Evolutionary conservation across 805 yeast species (phyloP).

Genomic region (Komagataella phaffii): DNA sequence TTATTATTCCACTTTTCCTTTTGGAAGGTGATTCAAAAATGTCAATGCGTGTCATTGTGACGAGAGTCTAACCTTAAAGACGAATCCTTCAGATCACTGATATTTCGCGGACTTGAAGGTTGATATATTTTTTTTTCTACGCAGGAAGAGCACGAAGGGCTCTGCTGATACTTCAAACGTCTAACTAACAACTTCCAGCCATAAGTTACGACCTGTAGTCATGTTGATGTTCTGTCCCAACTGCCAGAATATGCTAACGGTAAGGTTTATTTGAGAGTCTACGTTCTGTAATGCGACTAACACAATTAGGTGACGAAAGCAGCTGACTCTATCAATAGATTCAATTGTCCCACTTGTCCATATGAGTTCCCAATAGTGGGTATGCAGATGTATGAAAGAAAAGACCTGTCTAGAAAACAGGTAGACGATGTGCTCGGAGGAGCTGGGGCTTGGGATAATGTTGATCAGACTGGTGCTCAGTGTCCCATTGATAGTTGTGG

Average conservation of each 20-base stretch:
- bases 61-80: not conserved
- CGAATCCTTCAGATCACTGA: not conserved
- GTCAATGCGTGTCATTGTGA: not conserved
- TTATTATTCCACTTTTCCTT: conserved; percentile 1
- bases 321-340: conserved; percentile 42
- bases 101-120: not conserved
- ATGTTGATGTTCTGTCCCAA: conserved; percentile 95
- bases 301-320: conserved; percentile 18
- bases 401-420: conserved; percentile 70
- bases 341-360: conserved; percentile 91
- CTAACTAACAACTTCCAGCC: not conserved
- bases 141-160: not conserved
- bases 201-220: not conserved
- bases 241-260: conserved; percentile 82
- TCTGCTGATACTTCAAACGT: not conserved
- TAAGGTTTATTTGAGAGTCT: conserved; percentile 12
- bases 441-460: conserved; percentile 97
- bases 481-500: conserved; percentile 86
- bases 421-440: conserved; percentile 96
- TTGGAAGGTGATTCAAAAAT: conserved; percentile 2
- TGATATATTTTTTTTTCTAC: not conserved
- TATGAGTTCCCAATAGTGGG: conserved; percentile 85
- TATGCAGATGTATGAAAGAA: conserved; percentile 74
- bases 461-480: conserved; percentile 87
- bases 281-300: not conserved